Percentiles rank a stretch among this genome's conserved stretches.
Conservation (phyloP, 352 stramenopile genomes). For the Phytopythium helicoides region DNA sequence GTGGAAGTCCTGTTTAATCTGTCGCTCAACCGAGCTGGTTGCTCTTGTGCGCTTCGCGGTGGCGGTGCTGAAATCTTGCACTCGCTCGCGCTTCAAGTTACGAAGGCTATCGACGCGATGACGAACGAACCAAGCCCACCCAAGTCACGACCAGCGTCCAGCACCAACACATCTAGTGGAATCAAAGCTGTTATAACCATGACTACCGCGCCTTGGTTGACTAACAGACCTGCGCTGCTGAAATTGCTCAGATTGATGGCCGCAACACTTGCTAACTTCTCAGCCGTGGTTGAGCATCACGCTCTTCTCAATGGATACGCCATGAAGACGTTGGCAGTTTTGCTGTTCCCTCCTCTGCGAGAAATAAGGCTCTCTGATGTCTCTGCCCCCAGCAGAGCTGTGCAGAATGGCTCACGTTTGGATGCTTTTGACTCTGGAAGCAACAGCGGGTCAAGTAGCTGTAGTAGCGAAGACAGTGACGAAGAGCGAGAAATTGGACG, state of each 20-base stretch:
- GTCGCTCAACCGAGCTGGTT: conserved; percentile 58
- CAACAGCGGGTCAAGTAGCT: not conserved
- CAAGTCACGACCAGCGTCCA: too few species aligned
- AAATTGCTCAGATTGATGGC: conserved; percentile 49
- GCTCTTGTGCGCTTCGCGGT: conserved; percentile 44
- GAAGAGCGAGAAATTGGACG: not conserved
- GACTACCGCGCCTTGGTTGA: conserved; percentile 12
- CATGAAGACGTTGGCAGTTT: conserved; percentile 50
- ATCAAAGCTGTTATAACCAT: not conserved
- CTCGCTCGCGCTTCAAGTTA: conserved; percentile 39
- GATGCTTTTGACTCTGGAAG: not conserved
- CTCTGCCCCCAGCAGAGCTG: too few species aligned
- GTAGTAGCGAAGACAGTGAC: not conserved
- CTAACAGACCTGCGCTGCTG: conserved; percentile 17
- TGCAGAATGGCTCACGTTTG: too few species aligned
- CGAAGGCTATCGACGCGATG: conserved; percentile 36
- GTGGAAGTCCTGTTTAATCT: conserved; percentile 73
- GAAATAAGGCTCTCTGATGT: conserved; percentile 21
- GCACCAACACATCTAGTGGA: not conserved
- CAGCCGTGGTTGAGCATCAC: conserved; percentile 61
- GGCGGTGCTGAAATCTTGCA: conserved; percentile 60
- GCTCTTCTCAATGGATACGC: conserved; percentile 35
- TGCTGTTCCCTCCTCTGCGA: conserved; percentile 41
- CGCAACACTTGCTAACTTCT: conserved; percentile 67
- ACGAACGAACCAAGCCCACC: not conserved